Conservation (phyloP, 1,139 yeast genomes). For the Taiozyma sp. region DNA sequence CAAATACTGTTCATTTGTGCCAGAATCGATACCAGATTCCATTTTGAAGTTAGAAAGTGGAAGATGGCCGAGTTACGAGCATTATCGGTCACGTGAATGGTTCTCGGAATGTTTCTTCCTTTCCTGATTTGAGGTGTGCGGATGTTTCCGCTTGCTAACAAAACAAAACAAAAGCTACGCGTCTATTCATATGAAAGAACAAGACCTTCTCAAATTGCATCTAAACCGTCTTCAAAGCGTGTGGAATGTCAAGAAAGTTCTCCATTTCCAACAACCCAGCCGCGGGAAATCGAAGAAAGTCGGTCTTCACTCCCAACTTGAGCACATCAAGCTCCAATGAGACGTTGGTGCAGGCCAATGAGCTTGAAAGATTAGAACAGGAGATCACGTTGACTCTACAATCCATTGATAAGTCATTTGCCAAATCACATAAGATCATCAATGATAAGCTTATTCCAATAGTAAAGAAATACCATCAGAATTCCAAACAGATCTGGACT, state of each 20-base stretch:
- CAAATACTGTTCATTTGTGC: too few relatives aligned
- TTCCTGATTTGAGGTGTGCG: not conserved
- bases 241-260: slow-evolving; percentile 11
- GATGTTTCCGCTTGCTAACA: not conserved
- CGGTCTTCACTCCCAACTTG: slow-evolving; percentile 19
- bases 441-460: slow-evolving; percentile 58
- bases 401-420: slow-evolving; percentile 69
- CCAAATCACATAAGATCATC: slow-evolving; percentile 57
- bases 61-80: not conserved
- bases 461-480: slow-evolving; percentile 49
- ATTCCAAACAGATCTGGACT: slow-evolving; percentile 52
- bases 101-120: not conserved
- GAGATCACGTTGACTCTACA: slow-evolving; percentile 75
- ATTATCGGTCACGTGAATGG: not conserved
- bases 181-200: not conserved
- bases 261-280: slow-evolving; percentile 7
- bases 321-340: slow-evolving; percentile 14
- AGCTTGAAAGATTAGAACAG: slow-evolving; percentile 72
- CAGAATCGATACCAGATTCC: too few relatives aligned
- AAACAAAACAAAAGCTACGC: not conserved
- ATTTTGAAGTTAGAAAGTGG: too few relatives aligned
- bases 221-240: not conserved
- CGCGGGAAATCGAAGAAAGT: slow-evolving; percentile 18
- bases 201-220: not conserved
- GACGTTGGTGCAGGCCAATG: slow-evolving; percentile 36